phyloP scores from a whole-genome alignment of 2,329 filamentous ascomycete species.

The Pezicula radicicola region DNA sequence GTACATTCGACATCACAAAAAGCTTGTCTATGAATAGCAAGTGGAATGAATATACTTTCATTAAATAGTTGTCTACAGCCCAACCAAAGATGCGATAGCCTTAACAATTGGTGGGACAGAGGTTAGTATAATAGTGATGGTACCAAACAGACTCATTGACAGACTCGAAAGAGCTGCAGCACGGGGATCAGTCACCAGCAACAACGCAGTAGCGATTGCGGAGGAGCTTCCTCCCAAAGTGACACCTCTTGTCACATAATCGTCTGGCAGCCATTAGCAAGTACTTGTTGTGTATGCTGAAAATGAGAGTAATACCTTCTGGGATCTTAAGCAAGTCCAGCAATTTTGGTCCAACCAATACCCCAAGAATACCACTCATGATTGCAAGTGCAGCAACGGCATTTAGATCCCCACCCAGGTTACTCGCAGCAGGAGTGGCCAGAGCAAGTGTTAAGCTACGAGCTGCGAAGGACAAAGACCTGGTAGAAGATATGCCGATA shows the following conservation, averaged over 20 bases:
- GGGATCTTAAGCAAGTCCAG: constrained; percentile 48
- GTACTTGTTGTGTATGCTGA: neutral
- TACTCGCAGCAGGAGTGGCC: constrained; percentile 53
- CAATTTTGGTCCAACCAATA: constrained; percentile 49
- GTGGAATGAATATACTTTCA: constrained; percentile 2
- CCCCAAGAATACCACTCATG: constrained; percentile 56
- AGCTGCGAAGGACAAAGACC: constrained; percentile 53
- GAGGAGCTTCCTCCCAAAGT: constrained; percentile 59
- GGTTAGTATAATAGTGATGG: constrained; percentile 55
- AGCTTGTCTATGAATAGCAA: constrained; percentile 6
- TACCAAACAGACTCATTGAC: constrained; percentile 59
- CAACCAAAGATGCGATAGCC: constrained; percentile 45
- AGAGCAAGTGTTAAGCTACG: constrained; percentile 57
- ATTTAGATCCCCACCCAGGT: constrained; percentile 53
- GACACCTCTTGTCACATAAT: constrained; percentile 61
- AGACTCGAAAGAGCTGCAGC: constrained; percentile 57
- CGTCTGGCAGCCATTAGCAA: constrained; percentile 36
- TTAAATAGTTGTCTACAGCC: constrained; percentile 26
- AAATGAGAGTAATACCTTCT: constrained; percentile 36
- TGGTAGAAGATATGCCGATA: constrained; percentile 49
- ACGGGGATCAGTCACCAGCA: constrained; percentile 53
- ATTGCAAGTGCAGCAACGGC: constrained; percentile 55
- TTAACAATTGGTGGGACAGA: constrained; percentile 51
- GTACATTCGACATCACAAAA: constrained; percentile 11
- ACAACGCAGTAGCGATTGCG: constrained; percentile 55